phyloP scores from a whole-genome alignment of 139 green algal species.

The Coelastrella sp. region DNA sequence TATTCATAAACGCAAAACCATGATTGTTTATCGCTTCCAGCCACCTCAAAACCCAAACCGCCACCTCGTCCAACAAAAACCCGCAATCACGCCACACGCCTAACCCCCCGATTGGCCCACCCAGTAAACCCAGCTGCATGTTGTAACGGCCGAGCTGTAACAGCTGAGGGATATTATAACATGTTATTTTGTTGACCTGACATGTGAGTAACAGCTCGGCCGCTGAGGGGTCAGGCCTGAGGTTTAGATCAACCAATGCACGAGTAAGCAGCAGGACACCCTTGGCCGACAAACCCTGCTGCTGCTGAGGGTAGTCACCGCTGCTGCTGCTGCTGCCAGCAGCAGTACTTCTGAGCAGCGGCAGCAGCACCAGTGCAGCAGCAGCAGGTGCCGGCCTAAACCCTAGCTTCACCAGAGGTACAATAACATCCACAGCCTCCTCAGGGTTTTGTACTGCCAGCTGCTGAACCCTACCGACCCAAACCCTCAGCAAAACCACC shows the following conservation, averaged over 20 bases:
- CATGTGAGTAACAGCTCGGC: neutral
- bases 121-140: neutral
- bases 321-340: slow-evolving; percentile 27
- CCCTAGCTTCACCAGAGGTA: slow-evolving; percentile 28
- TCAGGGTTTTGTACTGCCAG: neutral
- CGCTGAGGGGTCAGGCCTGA: neutral
- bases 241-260: neutral
- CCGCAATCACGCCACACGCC: neutral
- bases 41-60: neutral
- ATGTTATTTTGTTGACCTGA: neutral
- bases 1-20: neutral
- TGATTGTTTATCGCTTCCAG: neutral
- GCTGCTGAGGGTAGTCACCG: neutral
- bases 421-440: slow-evolving; percentile 9
- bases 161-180: neutral
- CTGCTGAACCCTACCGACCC: slow-evolving; percentile 33
- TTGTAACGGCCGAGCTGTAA: neutral
- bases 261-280: neutral
- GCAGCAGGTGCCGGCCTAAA: slow-evolving; percentile 28
- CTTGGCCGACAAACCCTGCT: neutral
- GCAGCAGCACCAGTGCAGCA: slow-evolving; percentile 35
- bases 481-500: slow-evolving; percentile 14
- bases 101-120: neutral
- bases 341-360: neutral
- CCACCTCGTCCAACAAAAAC: neutral